phyloP scores from a whole-genome alignment of 139 green algal genomes.

The Tetradesmus lagerheimii region DNA sequence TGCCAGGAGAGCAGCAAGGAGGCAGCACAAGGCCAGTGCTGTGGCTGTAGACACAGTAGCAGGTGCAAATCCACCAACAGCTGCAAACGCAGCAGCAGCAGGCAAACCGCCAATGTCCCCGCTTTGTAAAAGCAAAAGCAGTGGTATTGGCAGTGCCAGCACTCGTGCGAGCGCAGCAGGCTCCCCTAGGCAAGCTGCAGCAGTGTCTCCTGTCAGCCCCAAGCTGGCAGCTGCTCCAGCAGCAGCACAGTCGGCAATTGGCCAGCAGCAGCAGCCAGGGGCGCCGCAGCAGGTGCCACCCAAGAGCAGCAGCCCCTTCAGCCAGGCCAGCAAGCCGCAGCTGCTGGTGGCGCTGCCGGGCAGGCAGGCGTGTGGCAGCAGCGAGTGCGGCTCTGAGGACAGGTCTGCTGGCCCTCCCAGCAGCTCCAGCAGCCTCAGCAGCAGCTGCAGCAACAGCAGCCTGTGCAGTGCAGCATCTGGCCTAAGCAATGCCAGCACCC shows the following conservation, averaged over 20 bases:
- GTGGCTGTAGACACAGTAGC: background rate
- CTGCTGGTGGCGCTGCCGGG: background rate
- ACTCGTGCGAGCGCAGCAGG: background rate
- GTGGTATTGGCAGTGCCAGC: background rate
- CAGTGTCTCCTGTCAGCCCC: background rate
- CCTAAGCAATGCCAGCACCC: background rate
- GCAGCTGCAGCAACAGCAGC: conserved; percentile 22
- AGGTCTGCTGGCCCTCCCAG: too few species aligned
- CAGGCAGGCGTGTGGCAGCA: background rate
- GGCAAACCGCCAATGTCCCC: background rate
- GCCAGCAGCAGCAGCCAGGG: background rate
- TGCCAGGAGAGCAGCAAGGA: background rate
- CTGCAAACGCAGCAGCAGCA: background rate
- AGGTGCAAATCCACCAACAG: background rate
- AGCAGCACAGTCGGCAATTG: background rate
- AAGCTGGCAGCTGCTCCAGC: background rate
- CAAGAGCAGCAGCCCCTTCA: background rate
- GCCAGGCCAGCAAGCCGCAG: background rate
- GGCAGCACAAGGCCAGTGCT: background rate
- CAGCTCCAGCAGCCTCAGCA: conserved; percentile 23
- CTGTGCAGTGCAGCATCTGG: background rate
- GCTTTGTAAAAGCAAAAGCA: background rate
- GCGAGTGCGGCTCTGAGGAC: conserved; percentile 23
- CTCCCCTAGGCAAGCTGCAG: background rate
- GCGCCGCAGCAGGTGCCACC: background rate